Evolutionary conservation across 805 yeast species (phyloP), one percentile per base, ranked within the genome.

Genomic region (Sugiyamaella marilandica): DNA sequence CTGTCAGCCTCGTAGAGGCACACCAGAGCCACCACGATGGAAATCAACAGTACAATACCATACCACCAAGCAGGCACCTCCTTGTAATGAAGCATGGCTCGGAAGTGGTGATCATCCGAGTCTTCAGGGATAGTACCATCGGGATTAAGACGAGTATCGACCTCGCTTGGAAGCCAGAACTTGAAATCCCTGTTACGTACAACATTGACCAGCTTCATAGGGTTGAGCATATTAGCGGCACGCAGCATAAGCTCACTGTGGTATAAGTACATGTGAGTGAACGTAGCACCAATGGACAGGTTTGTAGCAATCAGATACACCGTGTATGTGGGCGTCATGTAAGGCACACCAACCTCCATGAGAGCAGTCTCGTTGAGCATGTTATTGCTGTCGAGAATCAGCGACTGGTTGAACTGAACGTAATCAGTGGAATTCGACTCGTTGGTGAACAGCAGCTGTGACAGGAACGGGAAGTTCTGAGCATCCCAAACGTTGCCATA

Each of bases 31-130:
- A 76, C 71, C 3, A 67, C 61, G 1, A 79, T 66, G 35, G 83
- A 74, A 1, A 65, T 51, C 18, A 74, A 48, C n/a, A 80, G 62
- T n/a, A 78, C 71, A 5, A 61, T 32, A 14, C 73, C 51, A 56
- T 74, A 79, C 80, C 74, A 78, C 75, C 76, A 75, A 52, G 76
- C 79, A n/a, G 85, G 87, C 26, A 81, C 85, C 59, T 82, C 87
- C 19, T 72, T 73, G 64, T 82, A 81, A 31, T 65, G 65, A 10
- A 75, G 56, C 83, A 82, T 81, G 76, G 81, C 79, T 45, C 69
- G 70, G 52, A 81, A 74, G 59, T 80, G 84, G 1, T 84, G 79
- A 59, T 83, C 87, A 19, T 75, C 62, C 57, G 60, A 43, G 24
- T 50, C 34, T 39, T 48, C 52, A 41, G 55, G 55, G n/a, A 56